phyloP scores from a whole-genome alignment of 305 asterid genomes.

The Striga hermonthica region DNA sequence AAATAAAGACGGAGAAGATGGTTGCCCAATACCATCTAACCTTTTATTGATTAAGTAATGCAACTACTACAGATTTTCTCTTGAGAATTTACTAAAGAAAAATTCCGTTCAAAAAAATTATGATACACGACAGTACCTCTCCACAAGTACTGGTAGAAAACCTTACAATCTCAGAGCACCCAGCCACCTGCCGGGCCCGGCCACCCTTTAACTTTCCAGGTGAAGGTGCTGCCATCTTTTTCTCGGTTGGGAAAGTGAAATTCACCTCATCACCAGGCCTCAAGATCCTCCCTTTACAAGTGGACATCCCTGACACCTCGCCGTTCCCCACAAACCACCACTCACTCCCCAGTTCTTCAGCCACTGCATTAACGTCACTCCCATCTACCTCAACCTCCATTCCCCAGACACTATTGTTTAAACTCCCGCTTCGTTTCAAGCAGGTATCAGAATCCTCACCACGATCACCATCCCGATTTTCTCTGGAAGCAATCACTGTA shows the following conservation, averaged over 20 bases:
- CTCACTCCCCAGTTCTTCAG: conserved; percentile 46
- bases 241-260: conserved; percentile 67
- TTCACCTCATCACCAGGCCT: conserved; percentile 66
- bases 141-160: conserved; percentile 72
- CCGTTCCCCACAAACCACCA: conserved; percentile 87
- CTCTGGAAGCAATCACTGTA: conserved; percentile 22
- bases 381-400: conserved; percentile 33
- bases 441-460: conserved; percentile 25
- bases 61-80: conserved; percentile 9
- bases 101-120: conserved; percentile 3
- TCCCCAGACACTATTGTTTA: conserved; percentile 30
- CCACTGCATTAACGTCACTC: conserved; percentile 30
- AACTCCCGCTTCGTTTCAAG: conserved; percentile 31
- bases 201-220: conserved; percentile 72
- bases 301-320: conserved; percentile 78
- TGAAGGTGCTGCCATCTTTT: conserved; percentile 46
- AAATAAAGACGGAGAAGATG: no score
- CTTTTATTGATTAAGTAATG: not conserved
- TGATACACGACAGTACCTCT: conserved; percentile 55
- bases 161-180: conserved; percentile 83
- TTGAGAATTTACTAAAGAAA: conserved; percentile 15
- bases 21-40: no score
- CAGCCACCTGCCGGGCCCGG: conserved; percentile 62
- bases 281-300: conserved; percentile 82
- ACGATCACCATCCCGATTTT: conserved; percentile 23